Conservation (phyloP, 495 filamentous ascomycete species). For the Penicillium psychrofluorescens region DNA sequence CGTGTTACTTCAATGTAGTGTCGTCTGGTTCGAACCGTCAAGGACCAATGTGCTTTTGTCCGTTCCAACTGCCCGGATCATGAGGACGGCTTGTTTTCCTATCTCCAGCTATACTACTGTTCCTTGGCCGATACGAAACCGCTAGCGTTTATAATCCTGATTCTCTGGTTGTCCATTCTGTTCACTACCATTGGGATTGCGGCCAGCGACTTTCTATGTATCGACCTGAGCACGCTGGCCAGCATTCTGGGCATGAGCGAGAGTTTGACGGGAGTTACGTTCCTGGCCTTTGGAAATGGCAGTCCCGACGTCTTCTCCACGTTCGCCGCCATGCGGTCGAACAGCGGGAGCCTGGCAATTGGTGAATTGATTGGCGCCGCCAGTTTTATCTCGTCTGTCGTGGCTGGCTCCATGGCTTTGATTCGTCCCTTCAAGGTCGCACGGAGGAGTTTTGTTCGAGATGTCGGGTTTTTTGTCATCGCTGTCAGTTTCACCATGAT, state of each 20-base stretch:
- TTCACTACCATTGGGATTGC: constrained; percentile 99
- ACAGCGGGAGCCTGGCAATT: constrained; percentile 90
- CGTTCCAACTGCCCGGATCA: constrained; percentile 76
- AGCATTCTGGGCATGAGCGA: constrained; percentile 86
- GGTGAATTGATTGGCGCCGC: constrained; percentile 95
- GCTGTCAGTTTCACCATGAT: constrained; percentile 83
- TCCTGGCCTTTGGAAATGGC: constrained; percentile 97
- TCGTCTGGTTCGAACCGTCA: constrained; percentile 65
- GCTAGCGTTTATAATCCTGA: constrained; percentile 68
- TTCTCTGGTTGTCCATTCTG: constrained; percentile 79
- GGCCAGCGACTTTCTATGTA: constrained; percentile 94
- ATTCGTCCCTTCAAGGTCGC: constrained; percentile 89
- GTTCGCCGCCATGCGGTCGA: constrained; percentile 94
- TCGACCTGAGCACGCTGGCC: constrained; percentile 90
- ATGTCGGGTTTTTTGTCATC: constrained; percentile 88
- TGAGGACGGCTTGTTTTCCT: constrained; percentile 82
- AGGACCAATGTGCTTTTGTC: constrained; percentile 83
- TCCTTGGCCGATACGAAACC: constrained; percentile 58
- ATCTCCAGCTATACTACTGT: constrained; percentile 92
- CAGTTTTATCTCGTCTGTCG: constrained; percentile 92
- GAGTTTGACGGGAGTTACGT: constrained; percentile 92
- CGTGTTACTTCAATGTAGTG: constrained; percentile 47
- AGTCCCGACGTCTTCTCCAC: constrained; percentile 98
- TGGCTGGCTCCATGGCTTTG: constrained; percentile 96
- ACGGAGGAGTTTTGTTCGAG: constrained; percentile 79